A percentile compares a stretch with the other conserved stretches of the same genome.
phyloP scores from a whole-genome alignment of 2,329 filamentous ascomycete genomes.

The Colletotrichum viniferum region DNA sequence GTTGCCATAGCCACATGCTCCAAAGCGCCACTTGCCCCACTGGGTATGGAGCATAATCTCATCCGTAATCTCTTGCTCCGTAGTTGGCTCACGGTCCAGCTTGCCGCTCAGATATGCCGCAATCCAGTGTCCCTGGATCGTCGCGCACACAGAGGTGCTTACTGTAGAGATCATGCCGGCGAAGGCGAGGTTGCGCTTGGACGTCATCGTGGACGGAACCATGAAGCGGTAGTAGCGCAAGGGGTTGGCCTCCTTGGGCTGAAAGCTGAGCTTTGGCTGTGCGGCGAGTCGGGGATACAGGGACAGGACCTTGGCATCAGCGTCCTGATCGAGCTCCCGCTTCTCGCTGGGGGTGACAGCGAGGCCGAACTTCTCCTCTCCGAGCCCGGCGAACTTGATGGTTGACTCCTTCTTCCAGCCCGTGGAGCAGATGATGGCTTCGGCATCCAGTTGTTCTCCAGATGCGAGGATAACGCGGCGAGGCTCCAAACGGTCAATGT shows the following conservation, averaged over 20 bases:
- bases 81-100: constrained; percentile 33
- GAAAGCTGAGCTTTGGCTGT: constrained; percentile 25
- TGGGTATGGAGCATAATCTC: constrained; percentile 56
- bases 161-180: constrained; percentile 35
- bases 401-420: constrained; percentile 54
- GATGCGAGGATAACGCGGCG: constrained; percentile 45
- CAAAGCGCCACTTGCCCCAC: constrained; percentile 59
- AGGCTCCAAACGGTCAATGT: constrained; percentile 45
- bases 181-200: constrained; percentile 34
- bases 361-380: not conserved
- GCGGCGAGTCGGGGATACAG: constrained; percentile 10
- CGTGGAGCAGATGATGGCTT: constrained; percentile 55
- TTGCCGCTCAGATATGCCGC: constrained; percentile 60
- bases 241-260: constrained; percentile 18
- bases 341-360: not conserved
- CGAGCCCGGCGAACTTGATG: constrained; percentile 42
- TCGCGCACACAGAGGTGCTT: constrained; percentile 37
- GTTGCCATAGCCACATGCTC: constrained; percentile 49
- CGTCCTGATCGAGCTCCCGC: not conserved
- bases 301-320: not conserved
- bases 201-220: constrained; percentile 22
- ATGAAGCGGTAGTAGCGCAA: constrained; percentile 32
- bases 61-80: constrained; percentile 35
- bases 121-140: constrained; percentile 55
- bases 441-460: constrained; percentile 42